Evolutionary conservation across 257 asterid genomes (phyloP).

Genomic region (Solanum arcanum): DNA sequence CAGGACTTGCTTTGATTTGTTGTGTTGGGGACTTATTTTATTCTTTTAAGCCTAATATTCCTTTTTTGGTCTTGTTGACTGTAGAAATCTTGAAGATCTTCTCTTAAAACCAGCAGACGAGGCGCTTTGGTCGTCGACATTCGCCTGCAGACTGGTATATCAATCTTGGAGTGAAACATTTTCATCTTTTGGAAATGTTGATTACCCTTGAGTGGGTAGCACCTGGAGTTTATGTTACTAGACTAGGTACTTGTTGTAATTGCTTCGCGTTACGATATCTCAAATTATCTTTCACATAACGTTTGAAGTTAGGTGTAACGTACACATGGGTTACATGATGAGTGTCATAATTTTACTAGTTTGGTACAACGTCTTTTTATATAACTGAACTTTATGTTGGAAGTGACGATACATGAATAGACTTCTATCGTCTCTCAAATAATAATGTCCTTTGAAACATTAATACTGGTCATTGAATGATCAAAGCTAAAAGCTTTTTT

Average conservation of each 20-base stretch:
- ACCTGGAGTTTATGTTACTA: neutral
- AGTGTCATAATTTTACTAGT: neutral
- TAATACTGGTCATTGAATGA: neutral
- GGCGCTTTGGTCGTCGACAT: neutral
- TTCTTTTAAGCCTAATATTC: neutral
- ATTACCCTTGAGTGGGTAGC: neutral
- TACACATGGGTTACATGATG: neutral
- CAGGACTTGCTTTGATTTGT: neutral
- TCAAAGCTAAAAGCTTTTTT: neutral
- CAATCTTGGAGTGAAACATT: neutral
- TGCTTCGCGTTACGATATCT: neutral
- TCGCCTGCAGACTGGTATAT: neutral
- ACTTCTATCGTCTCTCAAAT: neutral
- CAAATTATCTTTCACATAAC: neutral
- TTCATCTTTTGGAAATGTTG: neutral
- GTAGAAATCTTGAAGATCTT: slow-evolving; percentile 1
- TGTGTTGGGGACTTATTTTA: neutral
- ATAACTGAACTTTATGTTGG: neutral
- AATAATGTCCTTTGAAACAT: neutral
- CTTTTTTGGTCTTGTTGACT: neutral
- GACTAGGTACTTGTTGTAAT: neutral
- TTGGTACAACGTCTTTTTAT: neutral
- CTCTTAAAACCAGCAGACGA: neutral
- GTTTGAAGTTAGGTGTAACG: neutral
- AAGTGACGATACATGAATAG: neutral